These are phyloP conservation scores for Salvia sclarea DNA, from an alignment of 305 asterid genomes.

Conservation along the genomic window DNA sequence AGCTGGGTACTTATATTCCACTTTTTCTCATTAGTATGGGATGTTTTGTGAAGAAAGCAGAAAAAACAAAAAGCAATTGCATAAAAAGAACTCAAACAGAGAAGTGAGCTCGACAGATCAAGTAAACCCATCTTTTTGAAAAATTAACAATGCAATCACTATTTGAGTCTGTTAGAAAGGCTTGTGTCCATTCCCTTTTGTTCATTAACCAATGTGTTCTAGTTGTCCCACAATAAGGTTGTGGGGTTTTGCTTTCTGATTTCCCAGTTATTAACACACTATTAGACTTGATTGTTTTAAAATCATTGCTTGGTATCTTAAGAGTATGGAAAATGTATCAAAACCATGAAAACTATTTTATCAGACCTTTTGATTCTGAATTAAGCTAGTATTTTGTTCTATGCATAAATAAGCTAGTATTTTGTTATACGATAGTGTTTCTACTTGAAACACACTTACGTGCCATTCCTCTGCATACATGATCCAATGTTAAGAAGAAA, in stretches of 20 bases:
- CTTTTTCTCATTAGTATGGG: background rate
- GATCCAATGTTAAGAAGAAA: background rate
- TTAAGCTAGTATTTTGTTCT: background rate
- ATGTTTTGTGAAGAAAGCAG: background rate
- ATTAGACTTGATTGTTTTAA: background rate
- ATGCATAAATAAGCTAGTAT: background rate
- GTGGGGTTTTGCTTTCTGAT: too few species aligned
- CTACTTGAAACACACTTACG: background rate
- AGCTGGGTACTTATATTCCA: background rate
- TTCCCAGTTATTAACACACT: background rate
- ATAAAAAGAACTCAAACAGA: background rate
- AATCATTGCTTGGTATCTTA: slow-evolving; percentile 1
- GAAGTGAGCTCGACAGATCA: background rate
- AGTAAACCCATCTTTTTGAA: background rate
- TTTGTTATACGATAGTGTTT: background rate
- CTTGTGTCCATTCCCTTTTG: background rate
- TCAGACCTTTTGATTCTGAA: background rate
- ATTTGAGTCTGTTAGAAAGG: background rate
- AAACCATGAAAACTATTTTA: background rate
- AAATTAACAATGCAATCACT: background rate
- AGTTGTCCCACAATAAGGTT: too few species aligned
- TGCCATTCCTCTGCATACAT: background rate
- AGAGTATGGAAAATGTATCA: background rate
- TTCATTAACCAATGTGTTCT: background rate
- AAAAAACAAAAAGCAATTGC: background rate